Evolutionary conservation across 1,139 yeast genomes (phyloP).

Genomic region (Debaryomycetaceae sp.): DNA sequence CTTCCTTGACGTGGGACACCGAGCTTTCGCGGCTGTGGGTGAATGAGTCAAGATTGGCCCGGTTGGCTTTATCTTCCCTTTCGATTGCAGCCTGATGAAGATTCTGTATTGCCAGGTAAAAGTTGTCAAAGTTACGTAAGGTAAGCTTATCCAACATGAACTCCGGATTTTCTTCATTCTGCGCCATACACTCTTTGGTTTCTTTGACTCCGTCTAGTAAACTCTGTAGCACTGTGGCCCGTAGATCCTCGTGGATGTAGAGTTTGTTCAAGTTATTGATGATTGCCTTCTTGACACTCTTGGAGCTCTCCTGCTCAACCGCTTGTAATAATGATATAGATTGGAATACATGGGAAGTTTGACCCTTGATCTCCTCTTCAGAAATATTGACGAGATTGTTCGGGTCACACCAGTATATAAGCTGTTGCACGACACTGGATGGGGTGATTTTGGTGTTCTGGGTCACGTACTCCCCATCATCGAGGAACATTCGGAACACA

Average conservation of each 20-base stretch:
- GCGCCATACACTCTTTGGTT: conserved; percentile 26
- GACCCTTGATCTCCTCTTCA: conserved; percentile 35
- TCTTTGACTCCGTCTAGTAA: conserved; percentile 32
- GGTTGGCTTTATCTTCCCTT: conserved; percentile 10
- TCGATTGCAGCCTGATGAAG: conserved; percentile 24
- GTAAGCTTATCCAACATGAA: conserved; percentile 43
- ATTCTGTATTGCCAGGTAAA: conserved; percentile 28
- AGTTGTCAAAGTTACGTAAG: conserved; percentile 45
- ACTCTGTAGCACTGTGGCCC: conserved; percentile 28
- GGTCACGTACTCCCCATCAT: conserved; percentile 21
- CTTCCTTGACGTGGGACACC: conserved; percentile 1
- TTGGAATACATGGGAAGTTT: conserved; percentile 56
- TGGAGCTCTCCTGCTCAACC: conserved; percentile 50
- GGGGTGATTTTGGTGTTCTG: conserved; percentile 43
- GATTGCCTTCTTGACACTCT: conserved; percentile 53
- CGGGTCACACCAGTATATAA: conserved; percentile 88
- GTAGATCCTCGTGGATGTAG: conserved; percentile 26
- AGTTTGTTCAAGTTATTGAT: conserved; percentile 53
- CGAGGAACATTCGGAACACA: conserved; percentile 51
- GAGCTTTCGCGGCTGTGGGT: not conserved
- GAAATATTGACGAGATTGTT: conserved; percentile 54
- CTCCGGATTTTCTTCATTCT: conserved; percentile 22
- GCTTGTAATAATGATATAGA: conserved; percentile 54
- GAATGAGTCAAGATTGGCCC: not conserved
- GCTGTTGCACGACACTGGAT: conserved; percentile 64